phyloP scores from a whole-genome alignment of 352 stramenopile species.

The Pythium aristosporum region DNA sequence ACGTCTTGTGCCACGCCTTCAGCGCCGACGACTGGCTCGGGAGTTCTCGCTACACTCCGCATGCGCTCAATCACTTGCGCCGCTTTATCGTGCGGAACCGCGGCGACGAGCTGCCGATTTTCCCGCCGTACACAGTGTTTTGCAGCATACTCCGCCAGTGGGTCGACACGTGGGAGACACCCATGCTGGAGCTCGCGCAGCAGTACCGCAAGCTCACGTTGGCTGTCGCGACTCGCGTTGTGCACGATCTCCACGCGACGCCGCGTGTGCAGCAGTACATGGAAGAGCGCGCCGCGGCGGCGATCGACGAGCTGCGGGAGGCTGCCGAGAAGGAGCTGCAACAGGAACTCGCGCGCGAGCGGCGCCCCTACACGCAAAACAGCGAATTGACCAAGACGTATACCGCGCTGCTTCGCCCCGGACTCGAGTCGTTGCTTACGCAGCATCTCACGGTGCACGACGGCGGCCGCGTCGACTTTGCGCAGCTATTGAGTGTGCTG shows the following conservation, averaged over 20 bases:
- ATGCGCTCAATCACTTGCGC: constrained; percentile 18
- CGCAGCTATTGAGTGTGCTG: constrained; percentile 16
- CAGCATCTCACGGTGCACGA: constrained; percentile 3
- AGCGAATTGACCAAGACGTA: constrained; percentile 31
- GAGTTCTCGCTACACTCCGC: constrained; percentile 4
- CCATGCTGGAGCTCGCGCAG: constrained; percentile 28
- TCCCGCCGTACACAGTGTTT: constrained; percentile 29
- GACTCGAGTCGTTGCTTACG: constrained; percentile 25
- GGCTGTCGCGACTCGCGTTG: constrained; percentile 28
- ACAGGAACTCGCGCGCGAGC: constrained; percentile 28
- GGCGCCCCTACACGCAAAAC: constrained; percentile 43
- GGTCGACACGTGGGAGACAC: constrained; percentile 37
- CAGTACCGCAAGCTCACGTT: constrained; percentile 34
- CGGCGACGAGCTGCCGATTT: constrained; percentile 26
- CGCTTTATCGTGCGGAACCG: constrained; percentile 24
- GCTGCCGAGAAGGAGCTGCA: constrained; percentile 22
- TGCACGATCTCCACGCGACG: constrained; percentile 15
- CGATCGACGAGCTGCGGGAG: constrained; percentile 21
- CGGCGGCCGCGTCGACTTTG: constrained; percentile 14
- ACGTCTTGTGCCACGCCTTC: constrained; percentile 8
- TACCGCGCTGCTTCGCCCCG: constrained; percentile 19
- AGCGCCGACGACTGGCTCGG: constrained; percentile 5
- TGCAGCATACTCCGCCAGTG: constrained; percentile 42
- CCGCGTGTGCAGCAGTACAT: constrained; percentile 32
- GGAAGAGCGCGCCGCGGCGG: constrained; percentile 1